A percentile compares a stretch with the other conserved stretches of the same genome.
These are phyloP conservation scores for Heterotrichella gracilis DNA, from an alignment of 352 stramenopile genomes.

Conservation along the genomic window DNA sequence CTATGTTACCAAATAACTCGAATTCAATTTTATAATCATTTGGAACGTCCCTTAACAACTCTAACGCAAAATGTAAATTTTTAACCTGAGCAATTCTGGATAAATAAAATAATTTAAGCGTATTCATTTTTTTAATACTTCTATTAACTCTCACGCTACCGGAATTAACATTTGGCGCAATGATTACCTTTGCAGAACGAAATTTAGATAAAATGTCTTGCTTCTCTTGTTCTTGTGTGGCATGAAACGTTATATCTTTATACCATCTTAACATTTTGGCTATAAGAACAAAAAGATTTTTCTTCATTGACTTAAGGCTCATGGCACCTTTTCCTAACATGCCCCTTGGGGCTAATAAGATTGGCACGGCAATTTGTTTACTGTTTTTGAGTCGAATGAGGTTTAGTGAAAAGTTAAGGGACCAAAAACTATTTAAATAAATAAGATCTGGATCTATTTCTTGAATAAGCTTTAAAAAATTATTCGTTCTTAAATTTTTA, in stretches of 20 bases:
- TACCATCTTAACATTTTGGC: not conserved
- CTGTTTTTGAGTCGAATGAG: not conserved
- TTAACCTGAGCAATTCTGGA: not conserved
- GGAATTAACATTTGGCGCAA: not conserved
- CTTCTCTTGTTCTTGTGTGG: not conserved
- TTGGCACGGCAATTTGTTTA: not conserved
- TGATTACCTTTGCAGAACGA: not conserved
- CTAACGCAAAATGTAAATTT: not conserved
- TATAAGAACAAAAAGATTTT: not conserved
- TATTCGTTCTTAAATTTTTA: not conserved
- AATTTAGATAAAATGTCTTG: not conserved
- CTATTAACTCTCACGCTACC: not conserved
- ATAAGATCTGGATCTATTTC: not conserved
- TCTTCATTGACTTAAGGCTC: not conserved
- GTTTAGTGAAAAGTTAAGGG: not conserved
- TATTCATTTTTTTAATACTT: not conserved
- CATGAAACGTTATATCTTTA: not conserved
- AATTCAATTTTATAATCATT: not conserved
- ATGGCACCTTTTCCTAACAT: not conserved
- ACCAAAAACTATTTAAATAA: conserved; percentile 9
- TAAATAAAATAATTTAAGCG: not conserved
- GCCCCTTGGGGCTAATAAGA: not conserved
- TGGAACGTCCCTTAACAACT: not conserved
- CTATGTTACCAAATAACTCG: not conserved
- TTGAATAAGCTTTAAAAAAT: not conserved